Conservation (phyloP, 306 rosid species). For the Ammopiptanthus mongolicus region DNA sequence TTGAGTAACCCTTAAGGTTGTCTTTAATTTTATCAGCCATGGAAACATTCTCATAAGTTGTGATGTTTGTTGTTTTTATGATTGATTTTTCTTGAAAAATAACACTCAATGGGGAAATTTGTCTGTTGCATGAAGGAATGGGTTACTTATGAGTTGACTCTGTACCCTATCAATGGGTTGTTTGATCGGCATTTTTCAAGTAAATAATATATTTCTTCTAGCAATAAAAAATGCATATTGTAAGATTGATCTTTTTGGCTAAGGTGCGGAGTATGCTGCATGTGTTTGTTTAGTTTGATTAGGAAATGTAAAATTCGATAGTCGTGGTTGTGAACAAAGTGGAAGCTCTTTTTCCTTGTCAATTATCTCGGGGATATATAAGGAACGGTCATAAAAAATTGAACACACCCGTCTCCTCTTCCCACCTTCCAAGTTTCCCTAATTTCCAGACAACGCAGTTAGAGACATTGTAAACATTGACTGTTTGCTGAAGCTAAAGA, state of each 20-base stretch:
- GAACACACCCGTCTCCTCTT: not conserved
- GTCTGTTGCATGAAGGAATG: slow-evolving; percentile 9
- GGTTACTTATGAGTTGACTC: not conserved
- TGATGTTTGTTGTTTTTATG: not conserved
- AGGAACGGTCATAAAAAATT: not conserved
- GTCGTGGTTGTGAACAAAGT: not conserved
- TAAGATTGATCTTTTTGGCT: not conserved
- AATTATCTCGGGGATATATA: not conserved
- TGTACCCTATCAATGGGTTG: not conserved
- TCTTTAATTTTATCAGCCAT: slow-evolving; percentile 1
- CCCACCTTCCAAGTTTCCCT: not conserved
- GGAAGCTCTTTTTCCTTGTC: not conserved
- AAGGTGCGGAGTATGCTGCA: not conserved
- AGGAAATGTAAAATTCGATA: slow-evolving; percentile 3
- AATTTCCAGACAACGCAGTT: not conserved
- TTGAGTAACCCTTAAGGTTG: not conserved
- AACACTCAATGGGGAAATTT: not conserved
- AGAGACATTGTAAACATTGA: not conserved
- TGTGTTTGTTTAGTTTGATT: not conserved
- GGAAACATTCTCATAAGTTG: not conserved
- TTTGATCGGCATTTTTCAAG: not conserved
- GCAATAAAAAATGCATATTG: not conserved
- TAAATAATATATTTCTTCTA: not conserved
- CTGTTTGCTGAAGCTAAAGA: slow-evolving; percentile 16
- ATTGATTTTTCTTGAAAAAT: slow-evolving; percentile 18